phyloP scores from a whole-genome alignment of 1,284 basidiomycete genomes.

The Ganoderma boninense region DNA sequence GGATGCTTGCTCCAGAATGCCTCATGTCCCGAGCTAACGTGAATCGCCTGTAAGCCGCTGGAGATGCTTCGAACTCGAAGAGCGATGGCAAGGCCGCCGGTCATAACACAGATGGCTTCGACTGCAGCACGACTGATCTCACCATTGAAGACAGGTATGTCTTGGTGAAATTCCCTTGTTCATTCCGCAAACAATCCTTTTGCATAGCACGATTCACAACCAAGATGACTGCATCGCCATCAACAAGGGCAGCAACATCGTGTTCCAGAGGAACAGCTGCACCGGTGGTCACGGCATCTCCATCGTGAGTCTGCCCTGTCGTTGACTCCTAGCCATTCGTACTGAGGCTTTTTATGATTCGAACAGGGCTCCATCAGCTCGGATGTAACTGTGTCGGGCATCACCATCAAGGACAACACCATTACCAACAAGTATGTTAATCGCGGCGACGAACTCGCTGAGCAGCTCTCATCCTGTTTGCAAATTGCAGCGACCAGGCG shows the following conservation, averaged over 20 bases:
- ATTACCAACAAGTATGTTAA: slow-evolving; percentile 40
- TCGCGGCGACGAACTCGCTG: not conserved
- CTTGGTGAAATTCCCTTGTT: not conserved
- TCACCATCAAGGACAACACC: slow-evolving; percentile 58
- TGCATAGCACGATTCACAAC: slow-evolving; percentile 34
- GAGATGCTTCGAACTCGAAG: slow-evolving; percentile 51
- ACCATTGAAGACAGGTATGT: slow-evolving; percentile 49
- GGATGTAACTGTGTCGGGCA: slow-evolving; percentile 51
- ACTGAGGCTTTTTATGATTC: not conserved
- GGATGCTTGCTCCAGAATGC: not conserved
- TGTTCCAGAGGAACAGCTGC: slow-evolving; percentile 63
- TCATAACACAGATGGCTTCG: slow-evolving; percentile 64
- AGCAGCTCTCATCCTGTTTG: not conserved
- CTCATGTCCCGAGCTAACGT: not conserved
- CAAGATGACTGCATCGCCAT: slow-evolving; percentile 74
- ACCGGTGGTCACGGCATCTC: slow-evolving; percentile 67
- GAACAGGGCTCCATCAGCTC: slow-evolving; percentile 58
- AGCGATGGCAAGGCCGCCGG: slow-evolving; percentile 49
- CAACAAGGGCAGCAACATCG: slow-evolving; percentile 62
- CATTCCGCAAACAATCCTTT: not conserved
- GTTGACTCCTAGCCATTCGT: not conserved
- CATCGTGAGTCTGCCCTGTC: slow-evolving; percentile 40
- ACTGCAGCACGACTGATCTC: slow-evolving; percentile 52
- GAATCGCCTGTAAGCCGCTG: slow-evolving; percentile 37
- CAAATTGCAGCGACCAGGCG: slow-evolving; percentile 44